Evolutionary conservation across 768 basidiomycete genomes (phyloP).

Genomic region (Calocera cornea): DNA sequence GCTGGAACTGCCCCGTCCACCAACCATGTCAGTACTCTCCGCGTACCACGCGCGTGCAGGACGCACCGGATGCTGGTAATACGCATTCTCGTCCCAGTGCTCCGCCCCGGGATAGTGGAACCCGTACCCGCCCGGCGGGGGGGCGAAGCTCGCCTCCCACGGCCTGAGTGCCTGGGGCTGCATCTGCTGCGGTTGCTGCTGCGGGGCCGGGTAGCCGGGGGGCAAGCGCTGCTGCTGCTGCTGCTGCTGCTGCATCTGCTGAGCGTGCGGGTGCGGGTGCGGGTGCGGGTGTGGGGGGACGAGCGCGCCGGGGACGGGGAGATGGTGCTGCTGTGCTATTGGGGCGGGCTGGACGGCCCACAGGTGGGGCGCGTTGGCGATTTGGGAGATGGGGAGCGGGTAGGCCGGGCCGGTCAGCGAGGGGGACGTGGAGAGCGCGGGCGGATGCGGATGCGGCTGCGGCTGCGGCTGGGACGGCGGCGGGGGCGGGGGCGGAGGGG

Average conservation of each 20-base stretch:
- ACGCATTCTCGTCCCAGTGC: background rate
- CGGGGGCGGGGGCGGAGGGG: no score
- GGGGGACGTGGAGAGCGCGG: background rate
- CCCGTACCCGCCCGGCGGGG: background rate
- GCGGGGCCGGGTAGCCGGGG: background rate
- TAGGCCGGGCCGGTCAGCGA: conserved; percentile 38
- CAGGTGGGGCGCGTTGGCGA: background rate
- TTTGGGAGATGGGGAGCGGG: background rate
- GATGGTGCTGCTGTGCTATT: no score
- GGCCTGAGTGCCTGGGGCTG: background rate
- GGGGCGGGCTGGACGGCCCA: no score
- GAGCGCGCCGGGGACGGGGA: no score
- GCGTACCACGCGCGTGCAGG: no score
- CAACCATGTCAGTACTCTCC: no score
- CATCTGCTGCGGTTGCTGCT: background rate
- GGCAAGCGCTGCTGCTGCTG: background rate
- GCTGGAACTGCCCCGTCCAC: background rate
- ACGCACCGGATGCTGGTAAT: background rate
- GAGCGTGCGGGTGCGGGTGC: no score
- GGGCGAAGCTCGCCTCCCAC: background rate
- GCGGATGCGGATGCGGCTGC: no score
- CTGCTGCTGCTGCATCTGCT: background rate
- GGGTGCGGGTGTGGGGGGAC: background rate
- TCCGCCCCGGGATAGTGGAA: background rate
- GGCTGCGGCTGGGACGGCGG: background rate